phyloP scores from a whole-genome alignment of 495 filamentous ascomycete species.

The Thozetella sp. region DNA sequence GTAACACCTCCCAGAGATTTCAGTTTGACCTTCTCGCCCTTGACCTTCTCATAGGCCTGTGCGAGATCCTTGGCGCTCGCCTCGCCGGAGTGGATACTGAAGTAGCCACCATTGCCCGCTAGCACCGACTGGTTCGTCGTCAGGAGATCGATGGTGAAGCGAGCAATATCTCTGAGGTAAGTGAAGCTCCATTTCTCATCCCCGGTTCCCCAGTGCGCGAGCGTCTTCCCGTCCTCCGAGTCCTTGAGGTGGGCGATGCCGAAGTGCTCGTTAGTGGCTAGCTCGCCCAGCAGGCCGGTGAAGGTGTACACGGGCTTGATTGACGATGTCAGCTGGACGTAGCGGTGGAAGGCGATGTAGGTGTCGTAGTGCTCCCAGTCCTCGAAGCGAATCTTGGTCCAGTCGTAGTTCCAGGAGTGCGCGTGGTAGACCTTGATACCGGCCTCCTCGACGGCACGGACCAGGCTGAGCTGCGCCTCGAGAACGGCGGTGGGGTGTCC shows the following conservation, averaged over 20 bases:
- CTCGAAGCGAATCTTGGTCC: slow-evolving; percentile 12
- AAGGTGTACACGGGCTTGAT: slow-evolving; percentile 22
- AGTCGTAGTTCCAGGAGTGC: slow-evolving; percentile 21
- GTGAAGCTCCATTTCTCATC: background rate
- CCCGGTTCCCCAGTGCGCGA: background rate
- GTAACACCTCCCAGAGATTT: background rate
- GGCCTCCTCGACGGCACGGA: slow-evolving; percentile 24
- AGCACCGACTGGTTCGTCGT: background rate
- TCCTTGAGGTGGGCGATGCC: background rate
- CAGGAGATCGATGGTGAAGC: background rate
- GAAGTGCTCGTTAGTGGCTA: background rate
- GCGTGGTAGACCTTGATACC: slow-evolving; percentile 20
- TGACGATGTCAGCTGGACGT: slow-evolving; percentile 13
- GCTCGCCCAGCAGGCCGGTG: slow-evolving; percentile 11
- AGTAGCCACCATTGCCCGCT: background rate
- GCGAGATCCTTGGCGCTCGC: background rate
- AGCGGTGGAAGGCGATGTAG: slow-evolving; percentile 17
- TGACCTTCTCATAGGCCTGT: background rate
- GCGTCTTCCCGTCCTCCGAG: background rate
- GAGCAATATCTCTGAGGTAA: background rate
- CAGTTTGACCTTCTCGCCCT: background rate
- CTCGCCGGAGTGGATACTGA: background rate
- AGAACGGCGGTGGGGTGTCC: slow-evolving; percentile 17
- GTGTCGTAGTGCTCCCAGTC: slow-evolving; percentile 24
- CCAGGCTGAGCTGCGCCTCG: slow-evolving; percentile 27